phyloP scores from a whole-genome alignment of 1,139 yeast species.

The Geotrichum citri-aurantii region DNA sequence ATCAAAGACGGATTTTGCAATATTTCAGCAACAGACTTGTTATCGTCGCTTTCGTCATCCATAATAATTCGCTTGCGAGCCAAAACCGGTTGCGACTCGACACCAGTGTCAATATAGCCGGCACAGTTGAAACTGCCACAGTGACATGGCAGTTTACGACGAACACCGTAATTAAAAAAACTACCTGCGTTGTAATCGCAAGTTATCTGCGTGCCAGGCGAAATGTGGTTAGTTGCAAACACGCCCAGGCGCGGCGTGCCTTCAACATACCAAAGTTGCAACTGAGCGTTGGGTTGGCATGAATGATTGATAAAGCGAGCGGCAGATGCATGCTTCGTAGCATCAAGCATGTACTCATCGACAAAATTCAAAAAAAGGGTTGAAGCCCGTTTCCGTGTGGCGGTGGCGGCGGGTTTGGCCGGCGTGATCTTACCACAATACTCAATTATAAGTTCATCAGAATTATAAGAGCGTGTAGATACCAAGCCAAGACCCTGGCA shows the following conservation, averaged over 20 bases:
- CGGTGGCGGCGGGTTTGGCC: not conserved
- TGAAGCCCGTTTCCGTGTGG: not conserved
- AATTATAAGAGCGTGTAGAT: slow-evolving; percentile 33
- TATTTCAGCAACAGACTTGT: not conserved
- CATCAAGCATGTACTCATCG: slow-evolving; percentile 37
- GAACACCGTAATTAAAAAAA: not conserved
- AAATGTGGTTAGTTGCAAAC: slow-evolving; percentile 37
- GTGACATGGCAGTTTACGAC: not conserved
- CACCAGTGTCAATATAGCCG: slow-evolving; percentile 21
- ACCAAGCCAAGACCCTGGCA: slow-evolving; percentile 37
- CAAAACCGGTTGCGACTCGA: slow-evolving; percentile 36
- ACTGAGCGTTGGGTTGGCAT: slow-evolving; percentile 39
- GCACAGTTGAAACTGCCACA: not conserved
- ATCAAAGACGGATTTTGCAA: not conserved
- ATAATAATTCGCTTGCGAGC: slow-evolving; percentile 24
- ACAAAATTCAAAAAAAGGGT: slow-evolving; percentile 37
- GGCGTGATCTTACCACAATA: slow-evolving; percentile 41
- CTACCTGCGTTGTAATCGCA: slow-evolving; percentile 34
- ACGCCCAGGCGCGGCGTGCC: slow-evolving; percentile 39
- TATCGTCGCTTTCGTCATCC: slow-evolving; percentile 3
- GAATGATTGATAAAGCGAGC: slow-evolving; percentile 43
- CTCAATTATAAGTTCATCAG: slow-evolving; percentile 38
- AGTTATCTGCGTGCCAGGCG: slow-evolving; percentile 37
- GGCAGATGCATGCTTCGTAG: slow-evolving; percentile 37
- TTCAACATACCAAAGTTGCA: slow-evolving; percentile 41